A percentile compares a stretch with the other conserved stretches of the same genome.
Evolutionary conservation across 1,284 basidiomycete genomes (phyloP).

Genomic region (Leucoagaricus sp.): DNA sequence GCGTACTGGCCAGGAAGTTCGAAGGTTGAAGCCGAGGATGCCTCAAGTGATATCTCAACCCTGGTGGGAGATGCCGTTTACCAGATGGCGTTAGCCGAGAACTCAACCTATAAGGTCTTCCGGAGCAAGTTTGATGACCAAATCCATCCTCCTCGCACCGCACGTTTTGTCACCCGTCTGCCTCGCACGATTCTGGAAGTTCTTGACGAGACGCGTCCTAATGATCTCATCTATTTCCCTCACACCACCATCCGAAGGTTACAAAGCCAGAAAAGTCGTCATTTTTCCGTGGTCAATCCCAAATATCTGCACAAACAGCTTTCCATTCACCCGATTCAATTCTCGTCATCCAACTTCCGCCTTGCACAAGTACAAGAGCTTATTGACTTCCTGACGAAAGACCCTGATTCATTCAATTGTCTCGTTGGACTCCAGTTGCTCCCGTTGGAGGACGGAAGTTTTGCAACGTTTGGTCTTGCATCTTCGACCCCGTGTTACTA

Average conservation of each 20-base stretch:
- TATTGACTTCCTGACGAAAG: constrained; percentile 25
- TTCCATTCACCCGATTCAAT: constrained; percentile 5
- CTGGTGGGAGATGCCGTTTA: constrained; percentile 32
- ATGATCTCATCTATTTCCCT: constrained; percentile 18
- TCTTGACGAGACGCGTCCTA: constrained; percentile 20
- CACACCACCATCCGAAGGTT: constrained; percentile 8
- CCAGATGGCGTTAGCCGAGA: background rate
- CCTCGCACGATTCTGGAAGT: constrained; percentile 16
- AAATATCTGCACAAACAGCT: constrained; percentile 19
- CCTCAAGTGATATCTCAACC: background rate
- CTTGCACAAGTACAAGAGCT: constrained; percentile 23
- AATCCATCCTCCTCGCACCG: constrained; percentile 17
- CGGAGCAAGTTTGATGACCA: constrained; percentile 18
- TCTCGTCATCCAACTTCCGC: constrained; percentile 1
- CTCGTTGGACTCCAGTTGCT: constrained; percentile 31
- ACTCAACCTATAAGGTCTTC: background rate
- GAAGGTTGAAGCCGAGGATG: background rate
- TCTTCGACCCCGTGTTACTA: background rate
- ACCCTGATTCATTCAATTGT: constrained; percentile 2
- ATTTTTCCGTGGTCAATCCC: constrained; percentile 1
- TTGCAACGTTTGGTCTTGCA: constrained; percentile 22
- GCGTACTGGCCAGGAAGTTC: constrained; percentile 34
- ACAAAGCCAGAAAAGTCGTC: constrained; percentile 5
- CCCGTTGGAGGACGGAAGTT: constrained; percentile 32
- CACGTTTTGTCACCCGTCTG: constrained; percentile 18